phyloP scores from a whole-genome alignment of 129 eudicot genomes.

The Flaveria trinervia region DNA sequence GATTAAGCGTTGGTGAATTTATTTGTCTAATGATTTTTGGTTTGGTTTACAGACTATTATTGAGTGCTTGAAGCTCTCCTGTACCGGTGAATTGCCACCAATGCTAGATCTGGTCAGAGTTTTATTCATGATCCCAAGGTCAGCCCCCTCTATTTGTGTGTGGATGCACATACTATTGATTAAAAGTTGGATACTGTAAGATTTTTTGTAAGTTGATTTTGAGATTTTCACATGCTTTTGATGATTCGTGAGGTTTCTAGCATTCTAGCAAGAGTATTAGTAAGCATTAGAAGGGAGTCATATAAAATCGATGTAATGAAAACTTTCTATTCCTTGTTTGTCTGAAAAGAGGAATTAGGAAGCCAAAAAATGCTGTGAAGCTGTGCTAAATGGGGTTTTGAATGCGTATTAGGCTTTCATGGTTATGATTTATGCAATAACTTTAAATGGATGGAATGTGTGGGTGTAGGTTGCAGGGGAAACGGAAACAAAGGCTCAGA shows the following conservation, averaged over 20 bases:
- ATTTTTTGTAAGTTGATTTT: constrained; percentile 2
- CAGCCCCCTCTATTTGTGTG: constrained; percentile 3
- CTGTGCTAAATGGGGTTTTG: neutral
- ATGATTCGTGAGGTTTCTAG: neutral
- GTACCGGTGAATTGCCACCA: constrained; percentile 97
- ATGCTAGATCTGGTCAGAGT: constrained; percentile 94
- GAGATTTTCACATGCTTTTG: neutral
- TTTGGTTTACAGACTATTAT: constrained; percentile 67
- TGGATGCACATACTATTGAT: neutral
- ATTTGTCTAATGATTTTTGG: constrained; percentile 8
- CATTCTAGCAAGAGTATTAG: neutral
- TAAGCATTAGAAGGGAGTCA: neutral
- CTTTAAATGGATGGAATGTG: neutral
- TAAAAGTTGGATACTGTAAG: neutral
- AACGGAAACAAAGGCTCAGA: constrained; percentile 95
- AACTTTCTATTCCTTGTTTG: constrained; percentile 15
- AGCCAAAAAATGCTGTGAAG: neutral
- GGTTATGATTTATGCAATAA: neutral
- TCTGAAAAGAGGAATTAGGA: constrained; percentile 15
- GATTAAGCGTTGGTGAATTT: neutral
- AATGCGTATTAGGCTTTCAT: constrained; percentile 4
- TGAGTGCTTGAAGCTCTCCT: constrained; percentile 92
- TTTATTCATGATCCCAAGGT: constrained; percentile 98
- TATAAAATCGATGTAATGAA: neutral
- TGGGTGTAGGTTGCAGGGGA: constrained; percentile 90